These are phyloP conservation scores for Coniosporium apollinis DNA, from an alignment of 495 filamentous ascomycete genomes.

Conservation along the genomic window DNA sequence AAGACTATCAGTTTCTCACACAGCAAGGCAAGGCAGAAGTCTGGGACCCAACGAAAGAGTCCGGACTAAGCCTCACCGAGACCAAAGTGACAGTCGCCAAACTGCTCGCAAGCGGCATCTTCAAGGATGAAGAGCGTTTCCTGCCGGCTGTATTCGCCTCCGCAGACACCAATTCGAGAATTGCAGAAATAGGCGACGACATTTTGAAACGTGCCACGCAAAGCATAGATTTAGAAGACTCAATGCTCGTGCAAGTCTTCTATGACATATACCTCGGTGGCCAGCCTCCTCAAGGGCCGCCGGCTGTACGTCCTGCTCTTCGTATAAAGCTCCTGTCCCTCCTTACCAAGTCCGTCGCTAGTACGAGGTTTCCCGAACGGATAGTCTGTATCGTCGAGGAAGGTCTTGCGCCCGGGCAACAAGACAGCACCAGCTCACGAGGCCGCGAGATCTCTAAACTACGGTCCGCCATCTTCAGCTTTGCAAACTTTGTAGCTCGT, in stretches of 20 bases:
- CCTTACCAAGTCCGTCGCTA: conserved; percentile 56
- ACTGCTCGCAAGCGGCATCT: conserved; percentile 66
- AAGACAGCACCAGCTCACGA: conserved; percentile 20
- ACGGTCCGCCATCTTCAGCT: conserved; percentile 69
- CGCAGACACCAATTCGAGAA: conserved; percentile 61
- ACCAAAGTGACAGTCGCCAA: conserved; percentile 50
- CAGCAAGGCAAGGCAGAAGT: conserved; percentile 47
- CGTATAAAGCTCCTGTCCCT: conserved; percentile 57
- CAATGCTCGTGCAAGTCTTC: conserved; percentile 40
- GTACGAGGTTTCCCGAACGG: conserved; percentile 44
- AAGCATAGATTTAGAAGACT: conserved; percentile 52
- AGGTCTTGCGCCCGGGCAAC: conserved; percentile 31
- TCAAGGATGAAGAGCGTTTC: conserved; percentile 61
- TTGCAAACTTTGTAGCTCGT: conserved; percentile 72
- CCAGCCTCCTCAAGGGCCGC: conserved; percentile 27
- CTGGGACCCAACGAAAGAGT: conserved; percentile 42
- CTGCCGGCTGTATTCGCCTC: conserved; percentile 71
- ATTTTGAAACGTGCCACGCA: conserved; percentile 56
- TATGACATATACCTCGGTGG: conserved; percentile 52
- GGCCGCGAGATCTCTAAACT: conserved; percentile 60
- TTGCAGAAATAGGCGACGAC: conserved; percentile 69
- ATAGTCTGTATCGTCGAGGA: conserved; percentile 55
- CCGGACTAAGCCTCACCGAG: conserved; percentile 49
- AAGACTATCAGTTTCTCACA: conserved; percentile 60
- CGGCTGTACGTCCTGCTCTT: conserved; percentile 46